Evolutionary conservation across 352 stramenopile species (phyloP).

Genomic region (Phytopythium sindhum): DNA sequence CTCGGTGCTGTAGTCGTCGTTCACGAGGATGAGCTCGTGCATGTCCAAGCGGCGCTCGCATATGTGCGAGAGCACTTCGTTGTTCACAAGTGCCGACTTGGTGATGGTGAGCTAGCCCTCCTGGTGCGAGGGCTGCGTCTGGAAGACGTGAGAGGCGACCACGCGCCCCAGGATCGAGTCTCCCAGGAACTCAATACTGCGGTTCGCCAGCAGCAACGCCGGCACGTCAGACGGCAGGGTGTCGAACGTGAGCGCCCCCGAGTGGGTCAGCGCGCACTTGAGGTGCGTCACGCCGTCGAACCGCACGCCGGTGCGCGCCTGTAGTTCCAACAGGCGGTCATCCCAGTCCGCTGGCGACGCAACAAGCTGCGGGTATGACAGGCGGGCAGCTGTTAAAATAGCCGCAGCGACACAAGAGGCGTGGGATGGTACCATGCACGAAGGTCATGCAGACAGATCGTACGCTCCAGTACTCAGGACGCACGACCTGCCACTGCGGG

Average conservation of each 20-base stretch:
- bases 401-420: neutral
- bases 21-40: constrained; percentile 63
- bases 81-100: constrained; percentile 75
- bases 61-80: constrained; percentile 63
- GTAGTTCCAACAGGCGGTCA: constrained; percentile 35
- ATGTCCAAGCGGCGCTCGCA: constrained; percentile 56
- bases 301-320: constrained; percentile 50
- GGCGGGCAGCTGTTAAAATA: neutral
- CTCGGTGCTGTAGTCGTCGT: constrained; percentile 28
- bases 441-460: neutral
- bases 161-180: constrained; percentile 70
- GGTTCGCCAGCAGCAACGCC: constrained; percentile 66
- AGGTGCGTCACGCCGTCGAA: constrained; percentile 60
- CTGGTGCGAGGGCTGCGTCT: constrained; percentile 60
- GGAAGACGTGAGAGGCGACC: constrained; percentile 71
- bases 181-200: constrained; percentile 78
- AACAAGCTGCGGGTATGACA: constrained; percentile 24
- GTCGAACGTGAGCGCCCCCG: constrained; percentile 49
- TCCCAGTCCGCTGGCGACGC: constrained; percentile 44
- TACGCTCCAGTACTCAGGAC: constrained; percentile 43
- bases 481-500: constrained; percentile 50
- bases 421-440: neutral
- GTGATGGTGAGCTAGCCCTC: constrained; percentile 70
- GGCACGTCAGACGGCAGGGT: constrained; percentile 36
- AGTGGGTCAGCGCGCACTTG: constrained; percentile 70